Evolutionary conservation across 192 early-diverging fungal genomes (phyloP).

Genomic region (Backusella parvicylindrica): DNA sequence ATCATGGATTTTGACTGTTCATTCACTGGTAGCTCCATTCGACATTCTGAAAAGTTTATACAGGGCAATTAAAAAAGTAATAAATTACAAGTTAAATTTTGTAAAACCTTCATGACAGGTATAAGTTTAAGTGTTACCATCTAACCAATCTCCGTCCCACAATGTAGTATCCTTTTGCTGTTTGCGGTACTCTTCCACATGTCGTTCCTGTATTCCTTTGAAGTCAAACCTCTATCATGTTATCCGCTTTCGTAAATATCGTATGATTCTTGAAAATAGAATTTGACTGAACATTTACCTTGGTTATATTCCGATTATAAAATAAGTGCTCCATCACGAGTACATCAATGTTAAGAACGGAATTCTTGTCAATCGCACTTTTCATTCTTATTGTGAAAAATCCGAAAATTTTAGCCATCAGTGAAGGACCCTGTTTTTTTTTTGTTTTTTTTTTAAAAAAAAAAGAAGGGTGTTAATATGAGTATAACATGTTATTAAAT

Average conservation of each 20-base stretch:
- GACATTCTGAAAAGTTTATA: constrained; percentile 34
- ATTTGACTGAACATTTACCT: constrained; percentile 59
- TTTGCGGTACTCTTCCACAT: constrained; percentile 37
- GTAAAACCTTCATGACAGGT: not conserved
- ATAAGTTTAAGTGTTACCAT: constrained; percentile 38
- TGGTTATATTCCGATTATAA: constrained; percentile 64
- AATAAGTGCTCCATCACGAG: constrained; percentile 96
- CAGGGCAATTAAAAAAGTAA: not conserved
- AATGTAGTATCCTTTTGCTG: constrained; percentile 41
- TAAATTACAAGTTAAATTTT: not conserved
- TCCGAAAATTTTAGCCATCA: constrained; percentile 86
- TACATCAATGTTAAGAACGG: constrained; percentile 74
- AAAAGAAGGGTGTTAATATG: not conserved
- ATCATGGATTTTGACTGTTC: constrained; percentile 85
- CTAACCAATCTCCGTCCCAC: constrained; percentile 73
- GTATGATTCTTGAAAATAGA: not conserved
- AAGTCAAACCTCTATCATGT: constrained; percentile 66
- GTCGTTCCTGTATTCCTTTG: constrained; percentile 71
- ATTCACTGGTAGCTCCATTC: constrained; percentile 65
- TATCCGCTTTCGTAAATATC: not conserved
- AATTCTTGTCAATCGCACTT: constrained; percentile 63
- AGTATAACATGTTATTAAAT: not conserved
- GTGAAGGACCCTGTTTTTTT: constrained; percentile 52
- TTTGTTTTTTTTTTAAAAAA: not conserved
- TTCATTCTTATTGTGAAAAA: constrained; percentile 85